Conservation (phyloP, 1,139 yeast genomes). For the Candida sp. region DNA sequence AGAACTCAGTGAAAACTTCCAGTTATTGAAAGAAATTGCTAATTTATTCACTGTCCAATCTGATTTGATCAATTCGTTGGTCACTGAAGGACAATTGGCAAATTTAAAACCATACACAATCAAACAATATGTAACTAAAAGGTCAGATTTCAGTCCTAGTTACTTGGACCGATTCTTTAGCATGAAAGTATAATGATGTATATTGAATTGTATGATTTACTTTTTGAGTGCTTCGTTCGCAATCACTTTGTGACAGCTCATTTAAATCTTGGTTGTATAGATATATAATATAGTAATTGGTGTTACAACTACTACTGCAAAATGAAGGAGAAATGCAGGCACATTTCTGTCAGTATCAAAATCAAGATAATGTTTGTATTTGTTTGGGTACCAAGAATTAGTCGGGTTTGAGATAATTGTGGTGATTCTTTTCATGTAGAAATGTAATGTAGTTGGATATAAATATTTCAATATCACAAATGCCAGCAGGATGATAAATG, state of each 20-base stretch:
- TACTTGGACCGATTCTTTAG: conserved; percentile 49
- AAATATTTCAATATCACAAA: conserved; percentile 2
- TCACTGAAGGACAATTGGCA: conserved; percentile 79
- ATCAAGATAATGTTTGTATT: conserved; percentile 1
- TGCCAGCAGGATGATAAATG: conserved; percentile 7
- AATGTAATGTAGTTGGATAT: neutral
- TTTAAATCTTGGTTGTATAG: conserved; percentile 8
- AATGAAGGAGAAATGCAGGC: conserved; percentile 6
- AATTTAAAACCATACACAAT: conserved; percentile 64
- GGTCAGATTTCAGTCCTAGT: conserved; percentile 65
- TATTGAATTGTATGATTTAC: neutral
- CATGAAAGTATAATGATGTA: conserved; percentile 15
- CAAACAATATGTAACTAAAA: conserved; percentile 65
- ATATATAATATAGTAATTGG: conserved; percentile 7
- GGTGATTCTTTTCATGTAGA: conserved; percentile 2
- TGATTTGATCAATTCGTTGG: conserved; percentile 66
- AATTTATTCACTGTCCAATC: conserved; percentile 79
- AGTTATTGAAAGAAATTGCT: conserved; percentile 75
- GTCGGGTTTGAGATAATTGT: neutral
- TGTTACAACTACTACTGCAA: conserved; percentile 1
- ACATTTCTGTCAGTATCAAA: conserved; percentile 2
- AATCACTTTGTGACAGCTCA: no score
- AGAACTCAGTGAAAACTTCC: conserved; percentile 66
- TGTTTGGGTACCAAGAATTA: neutral
- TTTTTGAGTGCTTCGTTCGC: neutral